phyloP scores from a whole-genome alignment of 2,329 filamentous ascomycete genomes.

The Phaeosphaeriaceae sp. region DNA sequence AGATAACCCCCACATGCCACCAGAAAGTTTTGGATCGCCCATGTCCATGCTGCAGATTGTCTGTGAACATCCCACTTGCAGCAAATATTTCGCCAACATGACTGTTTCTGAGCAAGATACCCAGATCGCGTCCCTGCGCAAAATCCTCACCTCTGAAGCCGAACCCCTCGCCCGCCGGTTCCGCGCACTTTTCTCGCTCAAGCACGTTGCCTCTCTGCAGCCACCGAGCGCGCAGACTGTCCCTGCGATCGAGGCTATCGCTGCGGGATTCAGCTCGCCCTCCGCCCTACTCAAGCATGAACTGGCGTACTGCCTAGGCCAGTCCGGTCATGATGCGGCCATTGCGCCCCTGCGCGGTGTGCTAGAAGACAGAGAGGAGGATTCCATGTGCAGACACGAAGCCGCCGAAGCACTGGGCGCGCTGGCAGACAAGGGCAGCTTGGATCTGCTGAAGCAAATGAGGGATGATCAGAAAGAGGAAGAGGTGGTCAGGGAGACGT shows the following conservation, averaged over 20 bases:
- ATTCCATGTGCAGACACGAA: constrained; percentile 95
- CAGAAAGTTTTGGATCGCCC: constrained; percentile 32
- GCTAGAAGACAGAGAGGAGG: constrained; percentile 79
- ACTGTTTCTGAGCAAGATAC: constrained; percentile 38
- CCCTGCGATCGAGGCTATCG: constrained; percentile 79
- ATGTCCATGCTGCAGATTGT: neutral
- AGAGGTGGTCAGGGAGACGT: constrained; percentile 89
- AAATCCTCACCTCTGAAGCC: constrained; percentile 79
- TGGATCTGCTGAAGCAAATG: constrained; percentile 75
- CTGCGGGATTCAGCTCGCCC: constrained; percentile 81
- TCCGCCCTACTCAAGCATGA: constrained; percentile 96
- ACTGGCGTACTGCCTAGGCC: constrained; percentile 94
- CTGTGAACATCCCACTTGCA: neutral
- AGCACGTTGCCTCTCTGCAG: constrained; percentile 80
- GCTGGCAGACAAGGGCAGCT: constrained; percentile 74
- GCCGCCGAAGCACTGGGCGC: constrained; percentile 94
- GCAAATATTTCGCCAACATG: constrained; percentile 24
- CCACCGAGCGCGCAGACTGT: constrained; percentile 64
- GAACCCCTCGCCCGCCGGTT: constrained; percentile 88
- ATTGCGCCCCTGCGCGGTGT: constrained; percentile 76
- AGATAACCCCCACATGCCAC: constrained; percentile 29
- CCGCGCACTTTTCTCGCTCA: constrained; percentile 95
- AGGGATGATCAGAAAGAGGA: constrained; percentile 79
- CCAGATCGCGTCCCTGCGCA: constrained; percentile 70
- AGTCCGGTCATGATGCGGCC: constrained; percentile 80